Evolutionary conservation across 108 stramenopile species (phyloP), one percentile per base, ranked within the genome.

Genomic region (Skeletonema costatum): DNA sequence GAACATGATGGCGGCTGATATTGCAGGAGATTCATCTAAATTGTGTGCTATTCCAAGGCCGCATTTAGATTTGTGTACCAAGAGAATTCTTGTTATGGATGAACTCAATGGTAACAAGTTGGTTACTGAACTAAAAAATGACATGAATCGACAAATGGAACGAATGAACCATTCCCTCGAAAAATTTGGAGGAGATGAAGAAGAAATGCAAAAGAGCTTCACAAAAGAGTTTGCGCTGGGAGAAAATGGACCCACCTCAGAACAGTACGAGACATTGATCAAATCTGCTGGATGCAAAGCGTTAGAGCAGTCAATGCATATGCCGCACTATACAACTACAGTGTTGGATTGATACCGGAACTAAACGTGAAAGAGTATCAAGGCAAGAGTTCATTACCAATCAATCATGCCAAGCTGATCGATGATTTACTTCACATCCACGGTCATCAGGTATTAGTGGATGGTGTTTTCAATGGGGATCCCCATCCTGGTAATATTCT

Each of bases 341-440:
- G 76, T 17, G 48, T 91, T 17, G 93, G 89, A 33, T 90, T 77
- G 86, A n/a, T 90, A 3, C 89, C 89, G 90, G 90, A 10, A 59
- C 64, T 3, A 42, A 44, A 21, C 41, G 41, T n/a, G 73, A 89
- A 74, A 64, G 42, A 68, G 5, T 86, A 87, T 39, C 77, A 85
- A 59, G 75, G 67, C 42, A 84, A 84, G 60, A 78, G 67, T 16
- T 67, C 65, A 12, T 78, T 95, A 41, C 93, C 93, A 13, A 79
- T 94, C 41, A 95, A 95, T 71, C 90, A 92, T 70, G 93, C 91
- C 14, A 89, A 89, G 75, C 68, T 95, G 64, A 76, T 95, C n/a
- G 93, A 95, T 68, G 91, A 92, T 36, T 64, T 95, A 51, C 60
- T 93, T 25, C 67, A 79, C 41, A 86, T 93, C 76, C 90, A 91